Percentiles rank a stretch among this genome's conserved stretches.
phyloP scores from a whole-genome alignment of 179 eudicot species.

The Drosera spatulata region DNA sequence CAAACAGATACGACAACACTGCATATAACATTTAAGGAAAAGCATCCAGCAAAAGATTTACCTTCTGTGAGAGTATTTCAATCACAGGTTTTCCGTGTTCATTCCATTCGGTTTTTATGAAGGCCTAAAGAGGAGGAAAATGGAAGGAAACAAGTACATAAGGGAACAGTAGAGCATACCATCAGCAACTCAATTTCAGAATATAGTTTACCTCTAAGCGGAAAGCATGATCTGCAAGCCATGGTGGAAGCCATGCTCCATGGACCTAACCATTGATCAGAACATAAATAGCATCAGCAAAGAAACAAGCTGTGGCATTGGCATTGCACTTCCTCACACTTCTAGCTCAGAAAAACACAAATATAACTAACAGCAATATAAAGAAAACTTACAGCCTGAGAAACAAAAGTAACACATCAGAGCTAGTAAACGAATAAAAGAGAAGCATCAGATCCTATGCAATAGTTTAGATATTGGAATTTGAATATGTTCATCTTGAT shows the following conservation, averaged over 20 bases:
- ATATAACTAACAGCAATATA: too few species aligned
- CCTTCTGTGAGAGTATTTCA: conserved; percentile 52
- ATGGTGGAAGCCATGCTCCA: conserved; percentile 93
- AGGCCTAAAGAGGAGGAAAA: conserved; percentile 33
- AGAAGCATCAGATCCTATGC: too few species aligned
- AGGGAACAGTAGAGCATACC: too few species aligned
- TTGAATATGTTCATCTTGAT: too few species aligned
- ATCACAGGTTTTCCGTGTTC: conserved; percentile 63
- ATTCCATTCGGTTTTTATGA: conserved; percentile 56
- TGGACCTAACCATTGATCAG: conserved; percentile 41
- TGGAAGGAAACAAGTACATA: neutral
- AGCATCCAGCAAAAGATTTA: conserved; percentile 2
- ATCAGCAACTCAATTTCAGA: too few species aligned
- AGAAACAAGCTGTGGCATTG: neutral
- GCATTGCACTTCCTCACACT: neutral
- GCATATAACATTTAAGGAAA: neutral
- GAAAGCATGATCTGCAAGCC: conserved; percentile 55
- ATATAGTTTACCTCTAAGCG: conserved; percentile 41
- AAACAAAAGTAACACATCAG: too few species aligned
- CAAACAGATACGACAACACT: neutral
- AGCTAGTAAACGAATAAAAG: too few species aligned
- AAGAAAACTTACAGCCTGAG: too few species aligned
- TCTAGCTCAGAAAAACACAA: too few species aligned
- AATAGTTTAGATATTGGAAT: too few species aligned
- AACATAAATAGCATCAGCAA: neutral